Evolutionary conservation across 176 grass and related monocot genomes (phyloP), one percentile per base, ranked within the genome.

Genomic region (Tillandsia leiboldiana): DNA sequence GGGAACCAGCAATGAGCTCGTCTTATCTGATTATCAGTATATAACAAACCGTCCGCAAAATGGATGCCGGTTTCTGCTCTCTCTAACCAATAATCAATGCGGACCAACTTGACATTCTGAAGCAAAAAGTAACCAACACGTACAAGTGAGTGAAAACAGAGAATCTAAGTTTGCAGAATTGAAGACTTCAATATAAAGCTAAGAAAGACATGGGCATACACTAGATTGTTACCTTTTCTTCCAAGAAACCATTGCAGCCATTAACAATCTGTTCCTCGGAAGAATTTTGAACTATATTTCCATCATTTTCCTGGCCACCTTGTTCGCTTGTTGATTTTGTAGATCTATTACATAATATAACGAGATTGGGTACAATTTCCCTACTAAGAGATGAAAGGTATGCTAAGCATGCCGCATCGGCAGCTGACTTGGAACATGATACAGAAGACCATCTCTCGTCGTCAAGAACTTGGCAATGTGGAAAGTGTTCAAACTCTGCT

Each of bases 1-100:
- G 94, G 94, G 72, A 97, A 97, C 94, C 94, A 97, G 78, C 89
- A 97, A 51, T 78, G 81, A 53, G 86, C 64, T 12, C 94, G 83
- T 33, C 77, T 82, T 64, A 97, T 87, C 77, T 97, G 89, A 79
- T 58, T 92, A 77, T 84, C 84, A 56, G 86, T 90, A 70, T 83
- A 79, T 26, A 91, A 49, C 65, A 92, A 50, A 85, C 81, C 76
- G 26, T 84, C 83, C 4, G 80, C 64, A 48, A 97, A 97, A 84
- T 97, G 86, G 49, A 97, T 73, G 13, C 94, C 94, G 74, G 94
- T 90, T 84, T 97, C 89, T 70, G 86, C 76, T 58, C 81, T 89
- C 62, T 97, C 84, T 66, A 97, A 67, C 70, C 79, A 83, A 90
- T 92, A 97, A 83, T 97, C 89, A 83, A 97, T 87, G 53, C 51